Evolutionary conservation across 2,329 filamentous ascomycete species (phyloP).

Genomic region (Uncinocarpus reesii): DNA sequence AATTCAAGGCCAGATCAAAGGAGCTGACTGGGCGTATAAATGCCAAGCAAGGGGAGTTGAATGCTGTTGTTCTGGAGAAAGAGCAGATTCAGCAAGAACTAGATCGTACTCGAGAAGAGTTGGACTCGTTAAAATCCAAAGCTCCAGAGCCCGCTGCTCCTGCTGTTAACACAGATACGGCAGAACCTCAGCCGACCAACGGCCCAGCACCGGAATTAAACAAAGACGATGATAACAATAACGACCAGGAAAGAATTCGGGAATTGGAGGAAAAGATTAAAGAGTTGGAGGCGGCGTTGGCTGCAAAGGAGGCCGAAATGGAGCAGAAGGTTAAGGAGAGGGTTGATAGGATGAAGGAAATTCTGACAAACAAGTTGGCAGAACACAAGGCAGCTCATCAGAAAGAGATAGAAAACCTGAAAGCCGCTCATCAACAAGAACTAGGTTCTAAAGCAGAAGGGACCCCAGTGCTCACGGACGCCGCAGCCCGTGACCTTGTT

Average conservation of each 20-base stretch:
- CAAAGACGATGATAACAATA: constrained; percentile 18
- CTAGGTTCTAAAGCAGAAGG: constrained; percentile 27
- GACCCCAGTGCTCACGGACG: constrained; percentile 38
- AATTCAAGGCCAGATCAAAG: constrained; percentile 47
- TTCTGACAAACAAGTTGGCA: constrained; percentile 57
- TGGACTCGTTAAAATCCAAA: constrained; percentile 42
- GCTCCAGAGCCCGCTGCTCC: constrained; percentile 36
- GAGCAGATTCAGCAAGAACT: constrained; percentile 59
- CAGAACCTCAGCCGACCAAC: constrained; percentile 30
- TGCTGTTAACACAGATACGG: constrained; percentile 42
- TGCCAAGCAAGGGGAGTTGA: constrained; percentile 42
- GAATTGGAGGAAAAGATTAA: constrained; percentile 52
- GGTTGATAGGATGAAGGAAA: constrained; percentile 53
- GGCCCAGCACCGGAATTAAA: constrained; percentile 21
- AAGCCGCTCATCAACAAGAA: constrained; percentile 38
- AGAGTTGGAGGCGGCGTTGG: constrained; percentile 42
- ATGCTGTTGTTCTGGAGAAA: constrained; percentile 51
- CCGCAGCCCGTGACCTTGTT: constrained; percentile 43
- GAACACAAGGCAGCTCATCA: constrained; percentile 44
- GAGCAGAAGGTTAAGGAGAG: constrained; percentile 41
- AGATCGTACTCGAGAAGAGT: constrained; percentile 50
- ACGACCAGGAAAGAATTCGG: constrained; percentile 49
- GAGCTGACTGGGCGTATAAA: constrained; percentile 56
- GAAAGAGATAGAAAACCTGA: constrained; percentile 41
- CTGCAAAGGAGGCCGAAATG: constrained; percentile 42